These are phyloP conservation scores for Rhodotorula taiwanensis DNA, from an alignment of 768 basidiomycete species.

Conservation along the genomic window DNA sequence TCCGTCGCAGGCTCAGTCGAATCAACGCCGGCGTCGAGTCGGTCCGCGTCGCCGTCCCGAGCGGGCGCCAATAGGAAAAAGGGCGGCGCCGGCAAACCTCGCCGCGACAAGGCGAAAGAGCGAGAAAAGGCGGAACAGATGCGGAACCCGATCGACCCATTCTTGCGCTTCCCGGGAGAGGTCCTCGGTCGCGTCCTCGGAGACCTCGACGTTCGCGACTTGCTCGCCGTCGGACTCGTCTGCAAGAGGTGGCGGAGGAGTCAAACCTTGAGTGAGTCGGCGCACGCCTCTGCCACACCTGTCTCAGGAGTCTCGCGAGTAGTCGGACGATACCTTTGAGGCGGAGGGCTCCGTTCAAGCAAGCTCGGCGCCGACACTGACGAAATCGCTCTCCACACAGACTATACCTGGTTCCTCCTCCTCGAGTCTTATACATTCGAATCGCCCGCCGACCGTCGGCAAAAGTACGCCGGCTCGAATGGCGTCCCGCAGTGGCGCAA, in stretches of 20 bases:
- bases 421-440: slow-evolving; percentile 35
- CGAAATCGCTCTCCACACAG: slow-evolving; percentile 12
- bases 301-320: too few species aligned
- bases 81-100: slow-evolving; percentile 33
- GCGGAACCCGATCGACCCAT: slow-evolving; percentile 35
- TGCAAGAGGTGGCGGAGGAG: slow-evolving; percentile 38
- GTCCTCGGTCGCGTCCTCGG: slow-evolving; percentile 37
- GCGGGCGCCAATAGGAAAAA: slow-evolving; percentile 4
- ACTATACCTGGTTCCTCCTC: slow-evolving; percentile 38
- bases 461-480: slow-evolving; percentile 9
- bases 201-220: slow-evolving; percentile 26
- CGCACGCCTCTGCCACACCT: background rate
- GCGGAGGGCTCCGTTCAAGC: too few species aligned
- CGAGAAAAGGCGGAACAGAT: slow-evolving; percentile 24
- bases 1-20: slow-evolving; percentile 11
- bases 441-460: slow-evolving; percentile 18
- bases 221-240: slow-evolving; percentile 33
- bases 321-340: too few species aligned
- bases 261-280: slow-evolving; percentile 39
- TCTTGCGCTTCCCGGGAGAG: slow-evolving; percentile 38
- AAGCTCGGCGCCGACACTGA: background rate
- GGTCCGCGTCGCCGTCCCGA: slow-evolving; percentile 36
- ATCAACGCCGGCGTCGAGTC: slow-evolving; percentile 17
- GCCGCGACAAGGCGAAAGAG: slow-evolving; percentile 38
- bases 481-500: slow-evolving; percentile 38